phyloP scores from a whole-genome alignment of 768 basidiomycete genomes.

The Termitomyces sp. region DNA sequence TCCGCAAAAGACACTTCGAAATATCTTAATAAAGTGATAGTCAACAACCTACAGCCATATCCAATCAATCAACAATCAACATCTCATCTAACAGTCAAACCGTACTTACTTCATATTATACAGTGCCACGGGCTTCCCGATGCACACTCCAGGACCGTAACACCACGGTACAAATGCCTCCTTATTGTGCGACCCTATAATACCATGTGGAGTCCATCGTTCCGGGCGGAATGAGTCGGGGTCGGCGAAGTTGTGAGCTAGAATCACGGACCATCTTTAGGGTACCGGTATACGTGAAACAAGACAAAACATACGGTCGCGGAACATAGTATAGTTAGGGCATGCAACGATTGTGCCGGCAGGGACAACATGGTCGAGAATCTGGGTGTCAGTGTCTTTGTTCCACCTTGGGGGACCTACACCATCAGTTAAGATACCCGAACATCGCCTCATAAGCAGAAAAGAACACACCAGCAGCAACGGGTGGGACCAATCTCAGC shows the following conservation, averaged over 20 bases:
- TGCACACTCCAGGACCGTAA: slow-evolving; percentile 17
- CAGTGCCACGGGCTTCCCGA: slow-evolving; percentile 21
- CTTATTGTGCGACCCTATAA: slow-evolving; percentile 1
- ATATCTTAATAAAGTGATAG: slow-evolving; percentile 7
- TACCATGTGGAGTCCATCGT: slow-evolving; percentile 11
- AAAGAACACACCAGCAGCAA: slow-evolving; percentile 12
- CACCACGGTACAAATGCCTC: slow-evolving; percentile 18
- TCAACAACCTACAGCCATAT: slow-evolving; percentile 9
- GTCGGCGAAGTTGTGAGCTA: slow-evolving; percentile 15
- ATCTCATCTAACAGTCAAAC: background rate
- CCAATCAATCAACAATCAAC: background rate
- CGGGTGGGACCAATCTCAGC: slow-evolving; percentile 18
- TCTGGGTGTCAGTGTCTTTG: background rate
- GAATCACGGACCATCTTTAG: background rate
- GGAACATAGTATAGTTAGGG: slow-evolving; percentile 12
- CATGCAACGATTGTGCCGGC: slow-evolving; percentile 11
- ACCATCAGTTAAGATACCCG: background rate
- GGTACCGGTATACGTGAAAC: background rate
- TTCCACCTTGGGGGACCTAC: slow-evolving; percentile 12
- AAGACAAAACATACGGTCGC: slow-evolving; percentile 7
- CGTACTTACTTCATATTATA: slow-evolving; percentile 20
- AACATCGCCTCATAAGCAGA: background rate
- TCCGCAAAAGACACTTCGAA: slow-evolving; percentile 12
- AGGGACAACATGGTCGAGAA: slow-evolving; percentile 6
- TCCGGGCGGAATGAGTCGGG: slow-evolving; percentile 18